These are phyloP conservation scores for Wickerhamiella brachini DNA, from an alignment of 805 yeast genomes.

Conservation along the genomic window DNA sequence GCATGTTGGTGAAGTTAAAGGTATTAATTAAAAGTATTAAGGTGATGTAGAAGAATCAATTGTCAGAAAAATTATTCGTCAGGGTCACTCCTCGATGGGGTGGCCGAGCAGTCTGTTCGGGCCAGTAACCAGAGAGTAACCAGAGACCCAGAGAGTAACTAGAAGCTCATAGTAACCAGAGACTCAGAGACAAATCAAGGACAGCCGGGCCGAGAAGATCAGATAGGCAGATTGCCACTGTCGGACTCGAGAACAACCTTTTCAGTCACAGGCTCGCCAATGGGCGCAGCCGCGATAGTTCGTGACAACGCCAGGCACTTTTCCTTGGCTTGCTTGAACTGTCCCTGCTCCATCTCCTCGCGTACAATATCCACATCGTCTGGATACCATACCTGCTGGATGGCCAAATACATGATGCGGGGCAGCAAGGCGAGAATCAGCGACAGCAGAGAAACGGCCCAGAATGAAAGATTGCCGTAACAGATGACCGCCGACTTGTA, in stretches of 20 bases:
- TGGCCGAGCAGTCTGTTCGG: no score
- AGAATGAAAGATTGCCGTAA: constrained; percentile 47
- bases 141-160: no score
- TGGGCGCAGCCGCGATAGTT: neutral
- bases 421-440: constrained; percentile 45
- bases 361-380: constrained; percentile 57
- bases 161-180: no score
- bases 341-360: constrained; percentile 40
- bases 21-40: no score
- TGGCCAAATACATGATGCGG: constrained; percentile 38
- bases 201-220: no score
- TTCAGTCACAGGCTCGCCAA: neutral
- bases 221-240: neutral
- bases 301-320: neutral
- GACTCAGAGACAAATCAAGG: no score
- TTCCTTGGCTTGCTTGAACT: constrained; percentile 21
- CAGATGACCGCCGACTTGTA: constrained; percentile 50
- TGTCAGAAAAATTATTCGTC: no score
- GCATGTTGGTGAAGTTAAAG: no score
- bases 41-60: no score
- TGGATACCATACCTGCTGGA: constrained; percentile 42
- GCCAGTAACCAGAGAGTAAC: no score
- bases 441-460: constrained; percentile 52
- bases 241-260: neutral
- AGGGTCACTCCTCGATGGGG: no score